phyloP scores from a whole-genome alignment of 192 early-diverging fungal species.

The Podila horticola region DNA sequence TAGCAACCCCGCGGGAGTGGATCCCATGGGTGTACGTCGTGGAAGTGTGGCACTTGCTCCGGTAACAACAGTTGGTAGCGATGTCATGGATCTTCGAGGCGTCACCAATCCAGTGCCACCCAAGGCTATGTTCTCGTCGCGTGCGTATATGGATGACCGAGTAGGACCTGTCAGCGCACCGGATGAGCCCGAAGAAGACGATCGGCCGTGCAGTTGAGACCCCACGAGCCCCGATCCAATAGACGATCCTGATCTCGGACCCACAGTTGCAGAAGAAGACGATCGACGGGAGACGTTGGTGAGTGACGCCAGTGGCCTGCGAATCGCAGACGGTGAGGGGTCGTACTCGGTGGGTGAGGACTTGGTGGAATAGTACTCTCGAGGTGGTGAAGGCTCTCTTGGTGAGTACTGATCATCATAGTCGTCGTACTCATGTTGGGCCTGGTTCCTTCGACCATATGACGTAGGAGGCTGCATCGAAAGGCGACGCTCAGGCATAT shows the following conservation, averaged over 20 bases:
- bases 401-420: not conserved
- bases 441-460: not conserved
- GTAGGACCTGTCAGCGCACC: not conserved
- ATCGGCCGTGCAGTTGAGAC: not conserved
- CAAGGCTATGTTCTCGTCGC: not conserved
- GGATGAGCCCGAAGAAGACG: not conserved
- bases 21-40: too few species aligned
- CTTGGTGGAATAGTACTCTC: not conserved
- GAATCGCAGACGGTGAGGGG: not conserved
- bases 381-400: not conserved
- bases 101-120: not conserved
- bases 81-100: not conserved
- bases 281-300: slow-evolving; percentile 1
- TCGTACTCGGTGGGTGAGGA: not conserved
- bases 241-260: not conserved
- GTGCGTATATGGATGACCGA: not conserved
- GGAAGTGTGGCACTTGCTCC: not conserved
- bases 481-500: not conserved
- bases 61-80: not conserved
- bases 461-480: not conserved
- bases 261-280: not conserved
- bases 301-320: not conserved
- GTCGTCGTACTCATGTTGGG: not conserved
- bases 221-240: not conserved
- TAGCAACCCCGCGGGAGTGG: not conserved